Evolutionary conservation across 2,329 filamentous ascomycete genomes (phyloP).

Genomic region (Fragosphaeria purpurea): DNA sequence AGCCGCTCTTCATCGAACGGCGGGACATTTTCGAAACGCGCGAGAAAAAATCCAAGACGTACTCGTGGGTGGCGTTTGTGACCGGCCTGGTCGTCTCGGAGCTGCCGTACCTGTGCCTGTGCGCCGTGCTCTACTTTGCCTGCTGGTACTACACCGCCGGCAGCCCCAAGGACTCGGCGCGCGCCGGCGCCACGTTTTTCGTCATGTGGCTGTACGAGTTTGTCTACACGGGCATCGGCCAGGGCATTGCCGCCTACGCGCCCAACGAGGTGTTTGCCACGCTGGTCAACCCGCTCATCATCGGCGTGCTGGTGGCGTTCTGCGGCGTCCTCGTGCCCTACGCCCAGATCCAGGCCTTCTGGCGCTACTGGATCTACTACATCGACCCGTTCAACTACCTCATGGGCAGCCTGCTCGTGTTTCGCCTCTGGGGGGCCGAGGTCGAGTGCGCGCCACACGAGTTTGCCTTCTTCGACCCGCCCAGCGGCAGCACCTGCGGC

Average conservation of each 20-base stretch:
- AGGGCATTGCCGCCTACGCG: conserved; percentile 51
- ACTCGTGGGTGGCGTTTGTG: conserved; percentile 60
- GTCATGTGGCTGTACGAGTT: conserved; percentile 51
- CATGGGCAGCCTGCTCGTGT: conserved; percentile 45
- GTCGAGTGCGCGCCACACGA: conserved; percentile 38
- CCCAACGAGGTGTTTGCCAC: conserved; percentile 51
- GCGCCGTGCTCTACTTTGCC: conserved; percentile 46
- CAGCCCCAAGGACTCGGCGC: conserved; percentile 25
- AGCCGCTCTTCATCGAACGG: conserved; percentile 61
- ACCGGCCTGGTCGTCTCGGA: conserved; percentile 58
- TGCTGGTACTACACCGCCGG: conserved; percentile 17
- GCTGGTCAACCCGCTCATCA: conserved; percentile 44
- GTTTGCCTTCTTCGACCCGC: conserved; percentile 42
- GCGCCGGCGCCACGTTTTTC: conserved; percentile 41
- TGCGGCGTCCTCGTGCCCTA: conserved; percentile 67
- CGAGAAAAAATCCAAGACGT: conserved; percentile 58
- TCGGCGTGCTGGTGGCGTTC: conserved; percentile 55
- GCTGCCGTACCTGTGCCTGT: conserved; percentile 38
- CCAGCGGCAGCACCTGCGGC: conserved; percentile 41
- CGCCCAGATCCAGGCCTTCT: conserved; percentile 51
- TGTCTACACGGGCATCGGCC: conserved; percentile 50
- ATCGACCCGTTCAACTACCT: conserved; percentile 53
- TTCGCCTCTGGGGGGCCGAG: conserved; percentile 34
- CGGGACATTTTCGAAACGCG: conserved; percentile 57
- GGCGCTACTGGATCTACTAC: conserved; percentile 56